These are phyloP conservation scores for Orbilia ellipsospora DNA, from an alignment of 2,329 filamentous ascomycete species.

Conservation along the genomic window DNA sequence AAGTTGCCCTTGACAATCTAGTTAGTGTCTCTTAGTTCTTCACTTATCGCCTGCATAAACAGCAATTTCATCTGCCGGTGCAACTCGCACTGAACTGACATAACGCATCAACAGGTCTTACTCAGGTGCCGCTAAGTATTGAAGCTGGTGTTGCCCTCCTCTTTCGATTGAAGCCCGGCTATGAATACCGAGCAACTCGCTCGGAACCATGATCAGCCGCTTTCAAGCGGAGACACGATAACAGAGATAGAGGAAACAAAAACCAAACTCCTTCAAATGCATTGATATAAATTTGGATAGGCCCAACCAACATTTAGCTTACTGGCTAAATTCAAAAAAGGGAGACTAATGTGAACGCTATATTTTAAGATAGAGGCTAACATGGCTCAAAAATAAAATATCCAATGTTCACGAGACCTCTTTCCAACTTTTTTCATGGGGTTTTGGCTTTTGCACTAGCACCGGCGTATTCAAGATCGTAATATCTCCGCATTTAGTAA, in stretches of 20 bases:
- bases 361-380: conserved; percentile 3
- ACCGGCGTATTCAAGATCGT: conserved; percentile 13
- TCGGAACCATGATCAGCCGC: conserved; percentile 29
- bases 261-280: neutral
- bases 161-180: conserved; percentile 7
- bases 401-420: conserved; percentile 21
- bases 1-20: too few species aligned
- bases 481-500: conserved; percentile 23
- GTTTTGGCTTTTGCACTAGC: neutral
- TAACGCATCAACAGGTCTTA: conserved; percentile 26
- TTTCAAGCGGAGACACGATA: conserved; percentile 26
- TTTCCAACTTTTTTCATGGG: neutral
- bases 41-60: neutral
- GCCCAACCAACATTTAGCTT: conserved; percentile 17
- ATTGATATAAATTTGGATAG: conserved; percentile 9
- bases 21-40: too few species aligned
- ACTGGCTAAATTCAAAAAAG: conserved; percentile 25
- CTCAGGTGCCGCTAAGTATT: conserved; percentile 15
- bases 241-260: neutral
- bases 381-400: conserved; percentile 10
- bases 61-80: conserved; percentile 33
- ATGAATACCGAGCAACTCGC: conserved; percentile 8
- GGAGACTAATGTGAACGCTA: neutral
- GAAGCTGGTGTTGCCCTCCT: neutral
- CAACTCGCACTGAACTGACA: conserved; percentile 18